phyloP scores from a whole-genome alignment of 2,329 filamentous ascomycete genomes.

The Aureobasidium zeae region DNA sequence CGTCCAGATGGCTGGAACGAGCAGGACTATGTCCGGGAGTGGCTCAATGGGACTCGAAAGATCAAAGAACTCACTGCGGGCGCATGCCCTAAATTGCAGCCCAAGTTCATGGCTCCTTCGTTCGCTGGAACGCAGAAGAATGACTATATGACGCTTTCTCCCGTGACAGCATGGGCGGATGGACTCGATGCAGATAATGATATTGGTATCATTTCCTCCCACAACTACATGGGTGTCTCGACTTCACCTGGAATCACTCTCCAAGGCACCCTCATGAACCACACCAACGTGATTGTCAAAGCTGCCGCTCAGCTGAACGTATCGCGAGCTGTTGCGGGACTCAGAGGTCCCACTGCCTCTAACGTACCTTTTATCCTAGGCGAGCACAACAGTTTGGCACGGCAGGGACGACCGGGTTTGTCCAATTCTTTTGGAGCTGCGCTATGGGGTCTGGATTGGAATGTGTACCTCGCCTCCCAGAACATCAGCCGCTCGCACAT shows the following conservation, averaged over 20 bases:
- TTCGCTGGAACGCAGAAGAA: conserved; percentile 45
- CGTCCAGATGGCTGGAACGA: conserved; percentile 48
- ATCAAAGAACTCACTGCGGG: conserved; percentile 40
- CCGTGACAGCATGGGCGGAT: conserved; percentile 43
- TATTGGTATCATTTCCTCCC: conserved; percentile 47
- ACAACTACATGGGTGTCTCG: conserved; percentile 55
- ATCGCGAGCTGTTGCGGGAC: conserved; percentile 35
- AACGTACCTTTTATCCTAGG: conserved; percentile 47
- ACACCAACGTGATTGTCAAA: conserved; percentile 43
- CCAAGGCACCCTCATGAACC: conserved; percentile 55
- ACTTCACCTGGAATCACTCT: conserved; percentile 52
- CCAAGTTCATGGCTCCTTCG: conserved; percentile 48
- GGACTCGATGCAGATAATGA: conserved; percentile 43
- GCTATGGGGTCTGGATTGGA: conserved; percentile 56
- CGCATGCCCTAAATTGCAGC: conserved; percentile 43
- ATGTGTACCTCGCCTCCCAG: conserved; percentile 47
- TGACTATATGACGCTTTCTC: conserved; percentile 32
- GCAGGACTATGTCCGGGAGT: conserved; percentile 47
- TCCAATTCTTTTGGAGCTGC: conserved; percentile 58
- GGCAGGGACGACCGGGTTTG: conserved; percentile 51
- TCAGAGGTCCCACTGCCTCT: conserved; percentile 24
- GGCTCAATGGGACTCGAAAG: conserved; percentile 45
- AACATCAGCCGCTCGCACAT: conserved; percentile 52
- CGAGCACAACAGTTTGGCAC: conserved; percentile 55
- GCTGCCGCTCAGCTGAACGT: conserved; percentile 43